Conservation (phyloP, 2,329 filamentous ascomycete genomes). For the Ceratocystis destructans region DNA sequence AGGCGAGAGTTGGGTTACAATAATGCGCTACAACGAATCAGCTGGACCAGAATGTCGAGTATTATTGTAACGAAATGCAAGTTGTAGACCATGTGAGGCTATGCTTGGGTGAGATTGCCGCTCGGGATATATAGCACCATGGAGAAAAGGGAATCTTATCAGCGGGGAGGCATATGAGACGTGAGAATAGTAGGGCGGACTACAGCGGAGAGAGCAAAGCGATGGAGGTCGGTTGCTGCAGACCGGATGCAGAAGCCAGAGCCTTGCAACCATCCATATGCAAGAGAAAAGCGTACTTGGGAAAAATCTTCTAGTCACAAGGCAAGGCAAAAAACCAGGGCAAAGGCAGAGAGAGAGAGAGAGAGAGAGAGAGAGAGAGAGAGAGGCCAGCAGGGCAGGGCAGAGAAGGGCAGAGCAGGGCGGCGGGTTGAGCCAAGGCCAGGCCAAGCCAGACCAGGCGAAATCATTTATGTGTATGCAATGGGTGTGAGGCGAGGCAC, state of each 20-base stretch:
- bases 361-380: background rate
- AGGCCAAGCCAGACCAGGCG: background rate
- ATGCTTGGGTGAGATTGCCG: too few species aligned
- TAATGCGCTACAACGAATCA: too few species aligned
- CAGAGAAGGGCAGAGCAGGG: background rate
- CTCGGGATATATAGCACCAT: too few species aligned
- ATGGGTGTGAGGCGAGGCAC: background rate
- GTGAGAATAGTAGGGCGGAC: too few species aligned
- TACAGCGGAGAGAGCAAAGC: too few species aligned
- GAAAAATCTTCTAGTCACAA: conserved; percentile 3
- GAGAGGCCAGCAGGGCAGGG: background rate
- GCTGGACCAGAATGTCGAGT: too few species aligned
- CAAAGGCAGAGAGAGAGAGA: background rate
- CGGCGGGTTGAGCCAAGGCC: background rate
- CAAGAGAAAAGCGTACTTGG: background rate
- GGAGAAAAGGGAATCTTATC: too few species aligned
- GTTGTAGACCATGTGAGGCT: too few species aligned
- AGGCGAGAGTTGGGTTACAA: too few species aligned
- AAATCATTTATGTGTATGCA: background rate
- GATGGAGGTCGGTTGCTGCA: background rate
- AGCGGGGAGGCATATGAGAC: too few species aligned
- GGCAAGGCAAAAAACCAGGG: background rate
- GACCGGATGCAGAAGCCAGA: background rate
- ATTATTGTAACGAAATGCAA: too few species aligned
- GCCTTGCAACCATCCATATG: background rate